Percentiles rank a stretch among this genome's conserved stretches.
Evolutionary conservation across 371 early-diverging fungal genomes (phyloP).

Genomic region (Mycotypha africana): DNA sequence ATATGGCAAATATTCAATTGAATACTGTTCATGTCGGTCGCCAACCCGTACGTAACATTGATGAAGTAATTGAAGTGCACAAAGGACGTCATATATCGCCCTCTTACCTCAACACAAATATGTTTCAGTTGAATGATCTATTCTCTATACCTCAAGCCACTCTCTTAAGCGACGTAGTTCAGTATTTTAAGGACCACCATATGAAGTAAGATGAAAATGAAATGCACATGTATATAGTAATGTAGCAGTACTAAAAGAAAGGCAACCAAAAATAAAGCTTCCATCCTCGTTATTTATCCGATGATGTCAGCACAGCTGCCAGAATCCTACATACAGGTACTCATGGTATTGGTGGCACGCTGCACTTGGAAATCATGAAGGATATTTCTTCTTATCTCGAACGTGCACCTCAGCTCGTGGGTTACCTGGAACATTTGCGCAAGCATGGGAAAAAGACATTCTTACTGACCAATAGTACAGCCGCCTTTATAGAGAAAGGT

Average conservation of each 20-base stretch:
- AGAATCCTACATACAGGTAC: conserved; percentile 48
- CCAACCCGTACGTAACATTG: conserved; percentile 44
- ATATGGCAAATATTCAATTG: conserved; percentile 58
- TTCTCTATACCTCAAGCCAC: conserved; percentile 60
- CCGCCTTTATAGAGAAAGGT: conserved; percentile 48
- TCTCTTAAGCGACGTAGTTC: conserved; percentile 54
- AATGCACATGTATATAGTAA: too few relatives aligned
- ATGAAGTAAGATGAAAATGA: conserved; percentile 25
- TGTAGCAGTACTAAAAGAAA: background rate
- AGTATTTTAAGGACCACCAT: conserved; percentile 52
- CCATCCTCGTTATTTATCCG: conserved; percentile 61
- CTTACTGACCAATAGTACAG: conserved; percentile 57
- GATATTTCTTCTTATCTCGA: conserved; percentile 49
- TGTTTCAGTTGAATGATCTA: conserved; percentile 59
- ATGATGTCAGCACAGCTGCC: conserved; percentile 53
- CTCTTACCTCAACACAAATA: conserved; percentile 42
- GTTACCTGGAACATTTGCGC: conserved; percentile 44
- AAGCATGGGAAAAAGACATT: conserved; percentile 50
- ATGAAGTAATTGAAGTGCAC: conserved; percentile 46
- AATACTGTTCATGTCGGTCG: conserved; percentile 56
- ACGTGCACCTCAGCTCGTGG: conserved; percentile 39
- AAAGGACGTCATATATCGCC: conserved; percentile 58
- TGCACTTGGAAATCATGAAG: conserved; percentile 45
- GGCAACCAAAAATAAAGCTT: conserved; percentile 21
- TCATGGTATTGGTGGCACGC: conserved; percentile 44